Conservation (phyloP, 208 protist species). For the Herpetomonas tarakana region DNA sequence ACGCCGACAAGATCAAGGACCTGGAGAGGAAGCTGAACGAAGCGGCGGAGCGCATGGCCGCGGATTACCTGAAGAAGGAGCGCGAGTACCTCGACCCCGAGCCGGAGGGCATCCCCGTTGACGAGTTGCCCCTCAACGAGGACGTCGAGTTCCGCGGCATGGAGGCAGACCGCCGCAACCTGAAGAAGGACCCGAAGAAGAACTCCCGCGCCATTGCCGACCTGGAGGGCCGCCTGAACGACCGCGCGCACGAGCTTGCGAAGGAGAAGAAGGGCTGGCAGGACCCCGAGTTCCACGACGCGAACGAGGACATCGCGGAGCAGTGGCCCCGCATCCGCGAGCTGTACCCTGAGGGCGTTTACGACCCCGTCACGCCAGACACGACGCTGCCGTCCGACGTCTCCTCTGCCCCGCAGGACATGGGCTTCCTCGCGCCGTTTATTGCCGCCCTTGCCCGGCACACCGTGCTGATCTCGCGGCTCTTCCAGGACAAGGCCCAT, state of each 20-base stretch:
- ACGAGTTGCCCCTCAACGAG: conserved; percentile 34
- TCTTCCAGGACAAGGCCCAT: conserved; percentile 64
- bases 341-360: conserved; percentile 70
- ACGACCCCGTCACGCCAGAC: conserved; percentile 54
- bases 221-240: conserved; percentile 34
- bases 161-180: conserved; percentile 29
- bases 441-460: conserved; percentile 67
- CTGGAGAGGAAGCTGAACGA: conserved; percentile 39
- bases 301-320: conserved; percentile 61
- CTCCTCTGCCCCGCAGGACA: conserved; percentile 40
- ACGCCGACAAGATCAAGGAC: conserved; percentile 38
- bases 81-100: conserved; percentile 42
- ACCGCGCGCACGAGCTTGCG: conserved; percentile 57
- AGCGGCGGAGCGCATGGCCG: conserved; percentile 32
- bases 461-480: conserved; percentile 54
- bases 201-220: conserved; percentile 21
- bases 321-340: conserved; percentile 75
- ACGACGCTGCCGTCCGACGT: conserved; percentile 51
- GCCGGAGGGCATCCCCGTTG: conserved; percentile 34
- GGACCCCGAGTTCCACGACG: conserved; percentile 69
- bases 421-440: conserved; percentile 72
- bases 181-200: conserved; percentile 31
- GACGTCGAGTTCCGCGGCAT: conserved; percentile 50
- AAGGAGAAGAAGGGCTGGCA: conserved; percentile 68
- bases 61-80: conserved; percentile 26